phyloP scores from a whole-genome alignment of 2,329 filamentous ascomycete species.

The Ilyonectria sp. region DNA sequence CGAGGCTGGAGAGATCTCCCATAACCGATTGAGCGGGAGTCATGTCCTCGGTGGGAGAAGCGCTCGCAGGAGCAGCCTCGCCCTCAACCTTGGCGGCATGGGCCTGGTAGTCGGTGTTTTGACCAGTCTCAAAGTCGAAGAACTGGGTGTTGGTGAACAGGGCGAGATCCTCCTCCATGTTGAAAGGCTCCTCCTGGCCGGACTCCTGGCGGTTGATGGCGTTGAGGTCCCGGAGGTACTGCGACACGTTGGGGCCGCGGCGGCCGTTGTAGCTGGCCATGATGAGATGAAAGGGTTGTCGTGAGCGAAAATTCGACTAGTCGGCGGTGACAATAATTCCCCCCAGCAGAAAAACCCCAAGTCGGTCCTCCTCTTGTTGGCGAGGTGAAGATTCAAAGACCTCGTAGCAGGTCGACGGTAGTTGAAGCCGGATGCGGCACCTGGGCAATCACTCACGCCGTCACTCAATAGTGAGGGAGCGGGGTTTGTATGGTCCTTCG shows the following conservation, averaged over 20 bases:
- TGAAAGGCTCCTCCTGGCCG: conserved; percentile 70
- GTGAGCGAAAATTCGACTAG: conserved; percentile 1
- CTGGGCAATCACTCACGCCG: conserved; percentile 18
- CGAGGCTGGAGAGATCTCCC: conserved; percentile 62
- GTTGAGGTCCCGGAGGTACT: conserved; percentile 91
- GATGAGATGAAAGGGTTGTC: conserved; percentile 22
- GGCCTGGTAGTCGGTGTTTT: conserved; percentile 70
- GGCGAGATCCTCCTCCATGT: conserved; percentile 79
- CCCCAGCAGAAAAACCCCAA: conserved; percentile 6
- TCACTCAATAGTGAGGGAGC: conserved; percentile 34
- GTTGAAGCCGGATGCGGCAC: conserved; percentile 28
- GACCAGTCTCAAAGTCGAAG: conserved; percentile 81
- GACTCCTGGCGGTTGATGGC: conserved; percentile 74
- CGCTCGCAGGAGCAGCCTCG: conserved; percentile 50
- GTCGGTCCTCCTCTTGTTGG: conserved; percentile 30
- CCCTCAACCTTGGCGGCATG: conserved; percentile 62
- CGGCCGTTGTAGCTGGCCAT: conserved; percentile 86
- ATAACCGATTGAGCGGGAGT: conserved; percentile 59
- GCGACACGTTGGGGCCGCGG: conserved; percentile 88
- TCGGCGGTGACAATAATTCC: conserved; percentile 14
- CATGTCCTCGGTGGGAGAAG: conserved; percentile 56
- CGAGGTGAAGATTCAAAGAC: conserved; percentile 8
- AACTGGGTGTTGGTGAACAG: conserved; percentile 89
- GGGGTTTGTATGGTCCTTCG: conserved; percentile 44
- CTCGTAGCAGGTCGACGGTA: conserved; percentile 27